Evolutionary conservation across 192 early-diverging fungal species (phyloP).

Genomic region (Rhizophagus clarus): DNA sequence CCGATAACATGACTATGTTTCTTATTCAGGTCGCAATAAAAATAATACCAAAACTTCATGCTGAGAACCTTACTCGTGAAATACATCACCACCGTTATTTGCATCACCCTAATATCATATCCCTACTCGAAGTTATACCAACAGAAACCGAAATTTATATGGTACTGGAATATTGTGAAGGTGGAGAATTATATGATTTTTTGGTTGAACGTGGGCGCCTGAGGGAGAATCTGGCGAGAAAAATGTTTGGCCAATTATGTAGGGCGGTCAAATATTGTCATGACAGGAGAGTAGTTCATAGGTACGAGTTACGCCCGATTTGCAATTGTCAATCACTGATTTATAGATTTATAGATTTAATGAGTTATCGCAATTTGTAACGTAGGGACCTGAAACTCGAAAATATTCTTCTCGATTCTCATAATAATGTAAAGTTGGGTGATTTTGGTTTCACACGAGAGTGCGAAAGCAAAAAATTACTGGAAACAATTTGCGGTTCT

Average conservation of each 20-base stretch:
- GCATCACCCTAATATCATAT: constrained; percentile 77
- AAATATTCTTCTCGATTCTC: constrained; percentile 58
- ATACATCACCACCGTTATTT: constrained; percentile 70
- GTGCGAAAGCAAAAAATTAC: constrained; percentile 56
- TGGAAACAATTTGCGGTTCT: constrained; percentile 67
- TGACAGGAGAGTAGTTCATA: constrained; percentile 55
- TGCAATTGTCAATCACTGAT: background rate
- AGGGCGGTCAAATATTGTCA: constrained; percentile 56
- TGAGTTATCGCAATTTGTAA: background rate
- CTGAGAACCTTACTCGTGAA: constrained; percentile 59
- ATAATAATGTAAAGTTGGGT: constrained; percentile 62
- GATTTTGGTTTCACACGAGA: constrained; percentile 72
- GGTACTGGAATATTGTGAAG: constrained; percentile 76
- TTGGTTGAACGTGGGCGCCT: constrained; percentile 45
- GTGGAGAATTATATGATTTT: constrained; percentile 65
- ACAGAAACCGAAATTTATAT: constrained; percentile 78
- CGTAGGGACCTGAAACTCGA: constrained; percentile 63
- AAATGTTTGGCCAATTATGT: constrained; percentile 54
- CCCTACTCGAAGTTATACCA: constrained; percentile 74
- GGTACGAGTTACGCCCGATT: constrained; percentile 16
- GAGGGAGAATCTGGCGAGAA: constrained; percentile 45
- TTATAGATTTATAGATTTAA: background rate
- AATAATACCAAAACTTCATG: constrained; percentile 61
- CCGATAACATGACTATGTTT: no score
- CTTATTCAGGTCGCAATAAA: constrained; percentile 58